Conservation (phyloP, 108 stramenopile species). For the Fragilariopsis cylindrus region DNA sequence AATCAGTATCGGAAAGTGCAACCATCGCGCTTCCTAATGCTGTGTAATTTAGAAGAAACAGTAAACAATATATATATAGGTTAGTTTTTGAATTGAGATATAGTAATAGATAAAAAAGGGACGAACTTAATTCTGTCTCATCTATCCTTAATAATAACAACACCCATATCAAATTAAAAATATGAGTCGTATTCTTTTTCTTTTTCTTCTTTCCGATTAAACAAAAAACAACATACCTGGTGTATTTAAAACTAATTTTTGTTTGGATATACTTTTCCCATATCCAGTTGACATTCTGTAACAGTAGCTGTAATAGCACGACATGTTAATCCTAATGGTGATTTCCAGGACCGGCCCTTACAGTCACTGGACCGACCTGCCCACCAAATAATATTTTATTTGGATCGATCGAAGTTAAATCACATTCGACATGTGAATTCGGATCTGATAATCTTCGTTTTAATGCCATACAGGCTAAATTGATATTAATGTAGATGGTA, state of each 20-base stretch:
- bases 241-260: constrained; percentile 45
- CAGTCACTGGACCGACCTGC: constrained; percentile 55
- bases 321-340: constrained; percentile 50
- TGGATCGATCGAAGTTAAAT: constrained; percentile 41
- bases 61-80: not conserved
- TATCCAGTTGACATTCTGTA: constrained; percentile 48
- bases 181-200: too few species aligned
- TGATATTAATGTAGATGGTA: constrained; percentile 52
- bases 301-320: constrained; percentile 62
- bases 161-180: too few species aligned
- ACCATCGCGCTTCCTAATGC: constrained; percentile 56
- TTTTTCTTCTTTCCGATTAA: constrained; percentile 10
- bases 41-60: constrained; percentile 5
- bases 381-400: constrained; percentile 30
- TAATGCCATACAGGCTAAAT: constrained; percentile 52
- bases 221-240: constrained; percentile 32
- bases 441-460: constrained; percentile 38
- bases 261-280: constrained; percentile 38
- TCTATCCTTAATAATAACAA: not conserved
- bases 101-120: not conserved
- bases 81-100: not conserved
- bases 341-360: constrained; percentile 55
- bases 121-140: not conserved
- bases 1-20: constrained; percentile 51
- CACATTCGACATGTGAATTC: constrained; percentile 49